A percentile compares a stretch with the other conserved stretches of the same genome.
Conservation (phyloP, 331 rosid species). For the Rosa hybrid region DNA sequence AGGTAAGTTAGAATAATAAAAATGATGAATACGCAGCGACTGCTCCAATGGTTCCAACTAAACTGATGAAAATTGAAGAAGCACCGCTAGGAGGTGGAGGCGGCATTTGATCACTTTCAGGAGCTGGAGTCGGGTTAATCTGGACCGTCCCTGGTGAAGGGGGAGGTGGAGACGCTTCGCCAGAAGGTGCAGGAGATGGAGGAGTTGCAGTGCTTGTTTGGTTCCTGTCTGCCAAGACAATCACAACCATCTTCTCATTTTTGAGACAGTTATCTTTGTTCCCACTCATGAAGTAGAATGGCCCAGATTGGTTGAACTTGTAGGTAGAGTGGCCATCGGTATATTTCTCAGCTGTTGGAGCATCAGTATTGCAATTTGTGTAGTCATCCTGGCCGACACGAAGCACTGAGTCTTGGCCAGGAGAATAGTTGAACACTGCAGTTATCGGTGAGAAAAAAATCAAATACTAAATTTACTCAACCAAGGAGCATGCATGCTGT, state of each 20-base stretch:
- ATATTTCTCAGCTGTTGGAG: conserved; percentile 31
- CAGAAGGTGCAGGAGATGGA: conserved; percentile 36
- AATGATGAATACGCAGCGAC: conserved; percentile 48
- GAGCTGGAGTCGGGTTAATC: conserved; percentile 45
- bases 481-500: not conserved
- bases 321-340: conserved; percentile 63
- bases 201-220: conserved; percentile 30
- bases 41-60: conserved; percentile 54
- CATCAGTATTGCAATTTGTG: conserved; percentile 54
- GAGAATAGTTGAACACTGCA: conserved; percentile 67
- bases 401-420: conserved; percentile 70
- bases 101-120: conserved; percentile 35
- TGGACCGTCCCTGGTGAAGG: conserved; percentile 39
- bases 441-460: not conserved
- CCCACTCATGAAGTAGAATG: conserved; percentile 71
- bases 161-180: conserved; percentile 39
- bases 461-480: not conserved
- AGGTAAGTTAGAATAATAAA: conserved; percentile 31
- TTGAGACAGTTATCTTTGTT: conserved; percentile 56
- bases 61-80: conserved; percentile 44
- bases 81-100: conserved; percentile 62
- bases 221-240: conserved; percentile 61
- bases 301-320: conserved; percentile 53
- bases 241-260: conserved; percentile 64
- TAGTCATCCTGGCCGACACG: conserved; percentile 58